These are phyloP conservation scores for Pythium biforme DNA, from an alignment of 352 stramenopile genomes.

Conservation along the genomic window DNA sequence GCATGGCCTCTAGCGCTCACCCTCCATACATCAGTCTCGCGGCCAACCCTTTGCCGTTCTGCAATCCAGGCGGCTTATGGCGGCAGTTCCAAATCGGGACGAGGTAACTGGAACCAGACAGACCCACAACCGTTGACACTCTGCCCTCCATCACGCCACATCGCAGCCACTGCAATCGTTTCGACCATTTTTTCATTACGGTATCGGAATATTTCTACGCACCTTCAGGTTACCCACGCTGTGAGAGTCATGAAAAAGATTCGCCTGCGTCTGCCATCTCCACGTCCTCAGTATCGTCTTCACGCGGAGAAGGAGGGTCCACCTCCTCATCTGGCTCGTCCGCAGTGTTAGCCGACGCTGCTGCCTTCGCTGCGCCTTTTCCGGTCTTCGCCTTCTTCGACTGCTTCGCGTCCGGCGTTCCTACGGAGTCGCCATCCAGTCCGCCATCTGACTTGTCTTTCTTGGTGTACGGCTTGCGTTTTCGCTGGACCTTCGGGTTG, in stretches of 20 bases:
- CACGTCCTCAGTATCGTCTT: conserved; percentile 16
- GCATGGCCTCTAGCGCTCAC: background rate
- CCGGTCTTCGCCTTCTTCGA: conserved; percentile 43
- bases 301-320: background rate
- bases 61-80: too few relatives aligned
- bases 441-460: conserved; percentile 46
- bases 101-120: background rate
- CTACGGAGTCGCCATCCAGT: conserved; percentile 1
- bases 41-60: too few relatives aligned
- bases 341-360: background rate
- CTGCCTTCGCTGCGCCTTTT: conserved; percentile 29
- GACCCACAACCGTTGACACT: background rate
- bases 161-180: background rate
- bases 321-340: conserved; percentile 18
- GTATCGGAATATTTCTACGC: conserved; percentile 12
- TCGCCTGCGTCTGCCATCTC: conserved; percentile 18
- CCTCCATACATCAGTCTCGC: background rate
- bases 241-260: background rate
- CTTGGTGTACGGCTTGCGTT: conserved; percentile 66
- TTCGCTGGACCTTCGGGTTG: conserved; percentile 45
- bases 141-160: background rate
- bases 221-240: background rate
- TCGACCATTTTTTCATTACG: conserved; percentile 11
- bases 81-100: background rate
- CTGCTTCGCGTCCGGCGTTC: conserved; percentile 17